Conservation (phyloP, 2,329 filamentous ascomycete species). For the Colletotrichum karsti region DNA sequence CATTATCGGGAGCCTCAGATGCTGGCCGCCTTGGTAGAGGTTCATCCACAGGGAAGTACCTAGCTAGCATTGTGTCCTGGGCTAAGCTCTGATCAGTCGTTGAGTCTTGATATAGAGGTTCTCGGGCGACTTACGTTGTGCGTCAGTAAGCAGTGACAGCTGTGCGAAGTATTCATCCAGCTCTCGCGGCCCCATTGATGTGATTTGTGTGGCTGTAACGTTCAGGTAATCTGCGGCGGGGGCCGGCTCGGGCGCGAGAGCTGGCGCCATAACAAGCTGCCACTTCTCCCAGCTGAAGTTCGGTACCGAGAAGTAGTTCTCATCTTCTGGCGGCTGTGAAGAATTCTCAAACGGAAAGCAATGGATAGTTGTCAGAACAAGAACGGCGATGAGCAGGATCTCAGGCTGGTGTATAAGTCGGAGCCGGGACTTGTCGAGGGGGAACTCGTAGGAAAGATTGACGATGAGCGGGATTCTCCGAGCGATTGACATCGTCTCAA, state of each 20-base stretch:
- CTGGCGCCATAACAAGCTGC: conserved; percentile 56
- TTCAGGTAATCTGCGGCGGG: conserved; percentile 51
- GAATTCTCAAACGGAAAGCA: conserved; percentile 77
- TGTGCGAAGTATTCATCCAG: conserved; percentile 72
- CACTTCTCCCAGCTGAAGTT: conserved; percentile 78
- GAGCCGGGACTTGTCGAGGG: conserved; percentile 52
- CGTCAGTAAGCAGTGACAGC: conserved; percentile 41
- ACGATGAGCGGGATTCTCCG: conserved; percentile 63
- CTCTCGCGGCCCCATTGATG: conserved; percentile 66
- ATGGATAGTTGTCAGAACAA: conserved; percentile 82
- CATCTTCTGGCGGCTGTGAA: conserved; percentile 55
- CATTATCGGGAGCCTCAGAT: conserved; percentile 35
- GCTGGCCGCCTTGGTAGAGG: conserved; percentile 26
- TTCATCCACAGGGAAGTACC: conserved; percentile 45
- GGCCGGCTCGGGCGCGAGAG: conserved; percentile 34
- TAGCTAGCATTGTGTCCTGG: conserved; percentile 28
- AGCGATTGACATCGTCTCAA: conserved; percentile 51
- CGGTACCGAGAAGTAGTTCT: conserved; percentile 49
- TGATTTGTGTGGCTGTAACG: conserved; percentile 69
- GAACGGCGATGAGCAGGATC: conserved; percentile 72
- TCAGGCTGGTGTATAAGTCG: conserved; percentile 75
- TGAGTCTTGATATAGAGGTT: conserved; percentile 31
- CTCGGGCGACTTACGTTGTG: conserved; percentile 42
- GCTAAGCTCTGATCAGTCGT: conserved; percentile 2
- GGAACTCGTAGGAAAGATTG: conserved; percentile 66